Base-by-base conservation (phyloP, 2,329 filamentous ascomycete genomes). In the Fusarium graminum region DNA sequence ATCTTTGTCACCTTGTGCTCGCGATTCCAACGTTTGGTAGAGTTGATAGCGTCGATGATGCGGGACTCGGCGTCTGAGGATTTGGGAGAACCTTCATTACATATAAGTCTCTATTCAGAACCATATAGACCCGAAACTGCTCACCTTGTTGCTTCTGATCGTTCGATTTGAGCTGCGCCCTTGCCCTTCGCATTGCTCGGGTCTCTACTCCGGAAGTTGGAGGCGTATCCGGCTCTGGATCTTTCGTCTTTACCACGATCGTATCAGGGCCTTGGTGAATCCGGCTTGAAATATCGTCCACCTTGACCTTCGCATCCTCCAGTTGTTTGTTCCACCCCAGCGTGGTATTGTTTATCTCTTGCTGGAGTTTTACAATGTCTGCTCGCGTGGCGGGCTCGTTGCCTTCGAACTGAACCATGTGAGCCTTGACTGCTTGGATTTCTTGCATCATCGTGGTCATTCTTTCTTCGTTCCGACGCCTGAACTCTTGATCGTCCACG, bases 21-120 rank as follows among this genome's bases (percentile, higher is more conserved):
- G 28, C 70, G 71, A 61, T 80, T 77, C 78, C 78, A 80, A 38
- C 78, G 76, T 40, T 76, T 74, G 12, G 78, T 80, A 0, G 78
- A 80, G 50, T 67, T 68, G 57, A 80, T 72, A 17, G 76, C 61
- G 36, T 80, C 77, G n/a, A 71, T 59, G 42, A 80, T 75, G 36
- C 78, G 77, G 6, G 49, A 47, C 7, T 69, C 65, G 40, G 63
- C 49, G 14, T 53, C 49, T 11, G 41, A 49, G 11, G 36, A 43
- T 16, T 13, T 6, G 6, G 44, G 39, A 53, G 36, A 40, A 25
- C 19, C 67, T 63, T 63, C 59, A 39, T 4, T 28, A 13, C 19
- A 26, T 10, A 38, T 71, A n/a, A 65, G 54, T 38, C 34, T 12
- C 26, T 25, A 4, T 10, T 13, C 1, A 17, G 12, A 28, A 17